Conservation (phyloP, 495 filamentous ascomycete species). For the Hypoxylon fuscum region DNA sequence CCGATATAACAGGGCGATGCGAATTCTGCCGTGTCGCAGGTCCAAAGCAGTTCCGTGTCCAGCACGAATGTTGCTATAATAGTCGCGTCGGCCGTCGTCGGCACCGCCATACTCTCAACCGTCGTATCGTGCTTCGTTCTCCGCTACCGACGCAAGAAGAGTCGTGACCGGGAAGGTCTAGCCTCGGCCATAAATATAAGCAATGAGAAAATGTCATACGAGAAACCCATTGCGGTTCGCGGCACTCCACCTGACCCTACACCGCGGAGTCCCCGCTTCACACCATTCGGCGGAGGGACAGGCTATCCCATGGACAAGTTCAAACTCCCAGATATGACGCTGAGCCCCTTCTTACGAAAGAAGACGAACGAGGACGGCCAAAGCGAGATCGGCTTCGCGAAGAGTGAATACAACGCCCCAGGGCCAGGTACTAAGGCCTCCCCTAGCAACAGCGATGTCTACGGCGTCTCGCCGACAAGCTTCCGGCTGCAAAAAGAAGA, state of each 20-base stretch:
- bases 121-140: conserved; percentile 45
- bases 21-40: conserved; percentile 43
- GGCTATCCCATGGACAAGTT: conserved; percentile 38
- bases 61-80: conserved; percentile 48
- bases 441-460: conserved; percentile 12
- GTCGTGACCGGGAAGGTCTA: conserved; percentile 13
- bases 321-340: conserved; percentile 34
- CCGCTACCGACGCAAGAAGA: conserved; percentile 44
- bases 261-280: conserved; percentile 31
- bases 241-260: conserved; percentile 26
- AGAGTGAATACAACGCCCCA: conserved; percentile 16
- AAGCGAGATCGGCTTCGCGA: conserved; percentile 27
- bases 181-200: conserved; percentile 4
- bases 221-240: conserved; percentile 33
- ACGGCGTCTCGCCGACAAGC: conserved; percentile 22
- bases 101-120: conserved; percentile 50
- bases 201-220: conserved; percentile 20
- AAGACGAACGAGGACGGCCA: conserved; percentile 27
- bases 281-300: conserved; percentile 32
- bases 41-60: conserved; percentile 46
- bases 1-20: conserved; percentile 37
- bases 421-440: background rate
- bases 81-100: conserved; percentile 47
- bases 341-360: conserved; percentile 28
- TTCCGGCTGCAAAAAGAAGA: conserved; percentile 38